Evolutionary conservation across 2,329 filamentous ascomycete species (phyloP), one percentile per base, ranked within the genome.

Genomic region (Clonostachys sp.): DNA sequence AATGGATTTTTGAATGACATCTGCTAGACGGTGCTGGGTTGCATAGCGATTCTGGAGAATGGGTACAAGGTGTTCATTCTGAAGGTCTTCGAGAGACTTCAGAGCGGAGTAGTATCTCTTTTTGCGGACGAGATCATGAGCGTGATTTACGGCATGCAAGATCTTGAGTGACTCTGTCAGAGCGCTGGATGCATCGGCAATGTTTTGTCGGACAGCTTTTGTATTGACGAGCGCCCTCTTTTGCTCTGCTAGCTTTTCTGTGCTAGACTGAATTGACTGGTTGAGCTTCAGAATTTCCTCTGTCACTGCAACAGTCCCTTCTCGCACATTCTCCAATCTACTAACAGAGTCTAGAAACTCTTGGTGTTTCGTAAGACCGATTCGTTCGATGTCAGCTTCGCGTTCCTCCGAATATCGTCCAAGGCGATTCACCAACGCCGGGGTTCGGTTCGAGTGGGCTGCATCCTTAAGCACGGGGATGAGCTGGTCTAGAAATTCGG

Each of bases 81-180:
- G 92, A 39, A 99, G 75, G 63, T 99, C 94, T 58, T 97, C 94
- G 42, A 99, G 75, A 5, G 92, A 92, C 56, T 95, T 91, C 45
- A 99, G 77, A 4, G 94, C 94, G 6, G 87, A 90, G 65, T 99
- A 99, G 64, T 97, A 95, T 56, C 91, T 95, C 70, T 96, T 96
- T 68, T 90, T 92, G 38, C 84, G 83, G 43, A 97, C 80, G 49
- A 99, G 74, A 46, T 97, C 94, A 63, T 96, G 91, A 5, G 95
- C 89, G 60, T 96, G 86, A 60, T 99, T 99, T 45, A 95, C 91
- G 9, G 95, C 86, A 48, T 91, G 86, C 36, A 99, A 71, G 35
- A 99, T 94, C 62, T 94, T 91, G 36, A 99, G 74, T 50, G 92
- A 97, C 56, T 95, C 91, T 56, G 89, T 89, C 49, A 99, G 72